Evolutionary conservation across 2,329 filamentous ascomycete genomes (phyloP), one percentile per base, ranked within the genome.

Genomic region (Diaporthe sp.): DNA sequence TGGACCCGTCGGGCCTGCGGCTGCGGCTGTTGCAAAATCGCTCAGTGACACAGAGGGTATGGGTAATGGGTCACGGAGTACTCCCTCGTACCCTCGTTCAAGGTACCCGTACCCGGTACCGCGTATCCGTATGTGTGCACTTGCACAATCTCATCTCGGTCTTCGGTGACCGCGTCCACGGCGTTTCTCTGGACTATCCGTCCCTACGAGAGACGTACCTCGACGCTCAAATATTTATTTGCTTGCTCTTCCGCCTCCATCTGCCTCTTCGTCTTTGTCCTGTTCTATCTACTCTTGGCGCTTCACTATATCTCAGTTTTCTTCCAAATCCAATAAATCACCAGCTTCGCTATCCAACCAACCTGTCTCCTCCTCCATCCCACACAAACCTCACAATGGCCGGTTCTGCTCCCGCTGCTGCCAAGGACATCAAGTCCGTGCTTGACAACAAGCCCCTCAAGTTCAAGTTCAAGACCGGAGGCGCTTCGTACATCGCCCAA

Each of bases 391-490:
- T 31, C 71, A 76, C 28, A 44, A 77, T 77, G 76, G 61, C 76
- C 28, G 73, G 76, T 31, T 73, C 75, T 17, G 67, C 70, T n/a
- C 39, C 76, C 25, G 46, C 62, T 55, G 31, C 65, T 39, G 22
- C 37, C 10, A 73, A 73, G 71, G 73, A 79, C 67, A 76, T 79
- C 76, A 78, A 78, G 76, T 73, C 49, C 76, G 77, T 85, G 37
- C 84, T 85, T 67, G 81, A 86, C 67, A 83, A 83, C 80, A 82
- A 78, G 75, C 85, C 83, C 76, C 85, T 88, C 83, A 83, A 84
- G 80, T 88, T 88, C 82, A 78, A 84, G 67, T 85, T 88, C 83
- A 85, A 85, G 82, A 84, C 86, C 71, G 86, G 86, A 71, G 83
- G 77, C 61, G 78, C 79, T 71, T 80, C 78, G 71, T 83, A 83